These are phyloP conservation scores for Talinum fruticosum DNA, from an alignment of 148 eudicot species.

Conservation along the genomic window DNA sequence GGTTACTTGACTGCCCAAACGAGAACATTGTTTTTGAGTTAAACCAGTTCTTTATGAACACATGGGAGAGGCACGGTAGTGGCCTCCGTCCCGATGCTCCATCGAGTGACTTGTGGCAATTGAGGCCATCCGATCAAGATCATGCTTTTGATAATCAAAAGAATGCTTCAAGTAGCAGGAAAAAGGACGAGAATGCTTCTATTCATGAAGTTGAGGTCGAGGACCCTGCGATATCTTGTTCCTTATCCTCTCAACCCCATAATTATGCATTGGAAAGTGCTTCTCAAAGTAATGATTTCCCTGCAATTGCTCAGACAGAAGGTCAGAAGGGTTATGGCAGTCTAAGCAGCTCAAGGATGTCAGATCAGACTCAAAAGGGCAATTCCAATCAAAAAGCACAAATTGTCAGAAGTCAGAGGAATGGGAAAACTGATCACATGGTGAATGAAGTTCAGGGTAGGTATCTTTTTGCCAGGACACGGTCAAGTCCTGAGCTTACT, in stretches of 20 bases:
- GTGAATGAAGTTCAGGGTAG: constrained; percentile 54
- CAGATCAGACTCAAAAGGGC: constrained; percentile 32
- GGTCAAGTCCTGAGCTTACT: constrained; percentile 85
- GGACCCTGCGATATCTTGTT: constrained; percentile 20
- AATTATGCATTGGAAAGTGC: constrained; percentile 34
- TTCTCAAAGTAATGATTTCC: constrained; percentile 24
- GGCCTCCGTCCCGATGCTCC: constrained; percentile 85
- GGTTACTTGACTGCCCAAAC: constrained; percentile 73
- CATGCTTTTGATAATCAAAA: constrained; percentile 24
- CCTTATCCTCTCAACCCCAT: constrained; percentile 31
- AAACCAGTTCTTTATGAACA: constrained; percentile 77
- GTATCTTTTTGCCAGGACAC: constrained; percentile 69
- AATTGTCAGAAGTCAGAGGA: constrained; percentile 35
- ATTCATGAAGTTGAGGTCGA: constrained; percentile 30
- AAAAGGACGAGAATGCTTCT: constrained; percentile 29
- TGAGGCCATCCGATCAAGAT: constrained; percentile 31
- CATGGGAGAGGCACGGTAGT: constrained; percentile 95
- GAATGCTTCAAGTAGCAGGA: constrained; percentile 27
- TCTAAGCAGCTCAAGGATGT: constrained; percentile 29
- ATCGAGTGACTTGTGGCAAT: constrained; percentile 22
- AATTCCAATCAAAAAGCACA: constrained; percentile 29
- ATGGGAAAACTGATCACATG: constrained; percentile 35
- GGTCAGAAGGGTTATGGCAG: constrained; percentile 40
- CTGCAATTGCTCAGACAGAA: constrained; percentile 29
- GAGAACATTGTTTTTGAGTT: constrained; percentile 64